These are phyloP conservation scores for Cladosporium oxysporum DNA, from an alignment of 2,329 filamentous ascomycete genomes.

Conservation along the genomic window DNA sequence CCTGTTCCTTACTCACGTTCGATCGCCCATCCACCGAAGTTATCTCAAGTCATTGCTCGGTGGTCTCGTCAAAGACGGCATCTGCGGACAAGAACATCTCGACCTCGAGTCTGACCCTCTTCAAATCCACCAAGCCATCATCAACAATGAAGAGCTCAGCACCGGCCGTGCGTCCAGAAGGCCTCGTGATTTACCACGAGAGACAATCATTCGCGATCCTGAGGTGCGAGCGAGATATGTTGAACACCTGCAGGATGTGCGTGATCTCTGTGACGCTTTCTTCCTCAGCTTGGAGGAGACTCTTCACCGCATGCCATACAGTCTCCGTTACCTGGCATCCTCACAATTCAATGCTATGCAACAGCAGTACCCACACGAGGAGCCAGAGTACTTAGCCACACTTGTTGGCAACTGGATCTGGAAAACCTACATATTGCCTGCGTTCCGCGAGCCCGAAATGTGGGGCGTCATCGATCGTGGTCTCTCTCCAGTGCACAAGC, in stretches of 20 bases:
- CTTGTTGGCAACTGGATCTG: constrained; percentile 89
- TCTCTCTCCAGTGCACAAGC: constrained; percentile 86
- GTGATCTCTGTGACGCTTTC: constrained; percentile 92
- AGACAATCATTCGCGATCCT: constrained; percentile 91
- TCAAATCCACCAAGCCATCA: constrained; percentile 92
- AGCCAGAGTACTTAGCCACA: constrained; percentile 75
- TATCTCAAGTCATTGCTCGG: constrained; percentile 86
- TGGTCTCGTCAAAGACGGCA: constrained; percentile 82
- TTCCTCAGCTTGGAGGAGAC: constrained; percentile 79
- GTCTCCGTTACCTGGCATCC: constrained; percentile 81
- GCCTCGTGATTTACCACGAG: constrained; percentile 80
- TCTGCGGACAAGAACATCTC: constrained; percentile 86
- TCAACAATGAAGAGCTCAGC: constrained; percentile 95
- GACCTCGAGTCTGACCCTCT: constrained; percentile 96
- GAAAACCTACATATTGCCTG: constrained; percentile 90
- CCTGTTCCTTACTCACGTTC: constrained; percentile 81
- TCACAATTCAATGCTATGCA: constrained; percentile 81
- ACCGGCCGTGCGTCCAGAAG: constrained; percentile 82
- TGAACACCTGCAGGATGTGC: constrained; percentile 86
- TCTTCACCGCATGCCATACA: constrained; percentile 87
- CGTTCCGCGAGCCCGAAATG: constrained; percentile 84
- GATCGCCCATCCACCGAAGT: constrained; percentile 88
- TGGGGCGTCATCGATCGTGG: constrained; percentile 90
- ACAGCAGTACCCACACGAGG: constrained; percentile 76
- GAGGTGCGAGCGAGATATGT: constrained; percentile 94